Base-by-base conservation (phyloP, 495 filamentous ascomycete species). In the Penicillium alfredii region DNA sequence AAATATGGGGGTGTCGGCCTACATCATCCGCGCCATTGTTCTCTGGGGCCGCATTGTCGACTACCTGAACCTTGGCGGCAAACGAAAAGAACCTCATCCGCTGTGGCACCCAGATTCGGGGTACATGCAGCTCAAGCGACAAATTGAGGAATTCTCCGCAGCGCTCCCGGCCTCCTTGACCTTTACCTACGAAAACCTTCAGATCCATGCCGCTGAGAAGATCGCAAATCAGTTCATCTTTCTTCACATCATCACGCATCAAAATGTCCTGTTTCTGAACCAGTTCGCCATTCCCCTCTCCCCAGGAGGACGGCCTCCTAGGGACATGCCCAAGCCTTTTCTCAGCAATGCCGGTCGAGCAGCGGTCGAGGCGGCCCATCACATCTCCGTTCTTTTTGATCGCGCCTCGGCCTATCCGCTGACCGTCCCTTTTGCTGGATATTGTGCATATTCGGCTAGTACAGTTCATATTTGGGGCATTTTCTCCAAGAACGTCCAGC, bases 211-310 rank as follows among this genome's bases (percentile, higher is more conserved):
- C 22, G 83, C 82, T 10, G 84, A 93, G 46, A 78, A 78, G 45
- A 77, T 89, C 40, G 86, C 85, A 8, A 92, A 93, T 53, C 88
- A 95, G 51, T 94, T 95, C 46, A 60, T 98, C n/a, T 94, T 94
- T 53, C 63, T 96, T 33, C 92, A 98, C 52, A 84, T 98, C 38
- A 77, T 83, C 26, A 78, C 81, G 44, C 82, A 94, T 47, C 92
- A 98, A 61, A 84, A 88, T 45, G 80, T 87, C 29, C 70, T 98
- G 7, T 95, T 94, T 57, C 78, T 95, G 52, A 84, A 94, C 55
- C 77, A 88, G 32, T 94, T 90, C 50, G 86, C 86, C 7, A 78
- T 93, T 12, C 82, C 88, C 11, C 61, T 72, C n/a, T 73, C 76
- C 2, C 78, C 86, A 2, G 77, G 74, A 10, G 79, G 76, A 5